phyloP scores from a whole-genome alignment of 345 rosid genomes.

The Microcos paniculata region DNA sequence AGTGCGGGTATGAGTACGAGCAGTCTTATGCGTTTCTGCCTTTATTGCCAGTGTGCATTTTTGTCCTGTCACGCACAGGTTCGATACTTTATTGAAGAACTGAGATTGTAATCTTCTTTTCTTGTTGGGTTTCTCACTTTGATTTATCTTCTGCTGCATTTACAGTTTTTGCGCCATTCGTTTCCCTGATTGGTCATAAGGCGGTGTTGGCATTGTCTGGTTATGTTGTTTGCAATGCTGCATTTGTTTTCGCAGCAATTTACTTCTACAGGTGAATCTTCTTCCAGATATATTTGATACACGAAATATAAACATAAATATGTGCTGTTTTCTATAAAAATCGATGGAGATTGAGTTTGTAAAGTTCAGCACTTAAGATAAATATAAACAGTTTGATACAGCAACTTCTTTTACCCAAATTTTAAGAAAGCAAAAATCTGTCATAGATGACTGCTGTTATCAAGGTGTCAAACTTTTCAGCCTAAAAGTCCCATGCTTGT shows the following conservation, averaged over 20 bases:
- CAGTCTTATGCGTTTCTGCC: slow-evolving; percentile 91
- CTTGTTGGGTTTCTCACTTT: neutral
- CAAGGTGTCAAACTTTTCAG: neutral
- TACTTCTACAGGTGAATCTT: slow-evolving; percentile 47
- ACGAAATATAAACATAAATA: neutral
- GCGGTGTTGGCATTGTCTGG: slow-evolving; percentile 85
- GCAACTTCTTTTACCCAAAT: neutral
- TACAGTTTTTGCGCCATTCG: slow-evolving; percentile 75
- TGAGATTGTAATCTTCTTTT: neutral
- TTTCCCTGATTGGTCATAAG: slow-evolving; percentile 62
- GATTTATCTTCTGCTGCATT: neutral
- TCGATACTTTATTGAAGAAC: neutral
- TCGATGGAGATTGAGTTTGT: neutral
- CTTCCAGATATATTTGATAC: neutral
- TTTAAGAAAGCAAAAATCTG: neutral
- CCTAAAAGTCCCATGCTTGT: neutral
- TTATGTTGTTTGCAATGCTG: slow-evolving; percentile 60
- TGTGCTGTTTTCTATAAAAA: neutral
- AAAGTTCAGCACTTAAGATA: neutral
- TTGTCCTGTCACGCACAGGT: slow-evolving; percentile 65
- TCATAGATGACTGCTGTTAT: neutral
- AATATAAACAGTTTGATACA: neutral
- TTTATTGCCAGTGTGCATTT: slow-evolving; percentile 64
- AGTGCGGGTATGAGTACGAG: slow-evolving; percentile 94
- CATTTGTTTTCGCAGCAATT: slow-evolving; percentile 56